These are phyloP conservation scores for Diplodia sapinea DNA, from an alignment of 2,329 filamentous ascomycete species.

Conservation along the genomic window DNA sequence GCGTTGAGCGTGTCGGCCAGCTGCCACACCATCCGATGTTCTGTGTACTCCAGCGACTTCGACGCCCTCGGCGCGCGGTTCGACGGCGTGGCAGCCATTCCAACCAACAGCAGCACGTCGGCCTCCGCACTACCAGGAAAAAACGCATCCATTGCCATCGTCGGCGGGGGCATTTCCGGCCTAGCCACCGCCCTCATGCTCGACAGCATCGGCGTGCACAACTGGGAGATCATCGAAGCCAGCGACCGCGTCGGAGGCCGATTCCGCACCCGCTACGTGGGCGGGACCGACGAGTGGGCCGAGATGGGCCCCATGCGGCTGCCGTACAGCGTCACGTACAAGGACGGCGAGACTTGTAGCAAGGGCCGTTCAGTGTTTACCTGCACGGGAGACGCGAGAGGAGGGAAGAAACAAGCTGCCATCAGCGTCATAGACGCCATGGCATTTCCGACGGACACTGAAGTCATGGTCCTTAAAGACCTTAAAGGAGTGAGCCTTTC, in stretches of 20 bases:
- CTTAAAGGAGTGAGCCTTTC: background rate
- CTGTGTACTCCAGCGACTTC: conserved; percentile 25
- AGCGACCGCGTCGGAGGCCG: conserved; percentile 16
- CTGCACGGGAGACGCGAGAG: background rate
- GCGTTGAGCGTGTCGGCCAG: conserved; percentile 11
- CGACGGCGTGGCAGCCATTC: conserved; percentile 20
- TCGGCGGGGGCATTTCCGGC: conserved; percentile 30
- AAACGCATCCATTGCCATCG: conserved; percentile 26
- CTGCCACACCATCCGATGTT: conserved; percentile 22
- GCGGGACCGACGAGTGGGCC: conserved; percentile 19
- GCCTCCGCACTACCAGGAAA: background rate
- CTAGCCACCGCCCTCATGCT: conserved; percentile 31
- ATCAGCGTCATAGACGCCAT: background rate
- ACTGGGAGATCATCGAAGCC: conserved; percentile 24
- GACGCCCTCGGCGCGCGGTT: conserved; percentile 30
- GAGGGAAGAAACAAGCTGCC: background rate
- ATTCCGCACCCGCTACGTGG: conserved; percentile 16
- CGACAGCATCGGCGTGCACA: conserved; percentile 15
- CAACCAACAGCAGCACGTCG: background rate
- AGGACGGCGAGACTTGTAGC: conserved; percentile 26
- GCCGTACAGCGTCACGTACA: conserved; percentile 12
- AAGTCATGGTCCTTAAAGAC: background rate
- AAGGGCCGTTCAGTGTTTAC: background rate
- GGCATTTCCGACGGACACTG: background rate
- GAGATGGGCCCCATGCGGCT: conserved; percentile 24